Conservation (phyloP, 352 stramenopile genomes). For the Phytophthora sp. region DNA sequence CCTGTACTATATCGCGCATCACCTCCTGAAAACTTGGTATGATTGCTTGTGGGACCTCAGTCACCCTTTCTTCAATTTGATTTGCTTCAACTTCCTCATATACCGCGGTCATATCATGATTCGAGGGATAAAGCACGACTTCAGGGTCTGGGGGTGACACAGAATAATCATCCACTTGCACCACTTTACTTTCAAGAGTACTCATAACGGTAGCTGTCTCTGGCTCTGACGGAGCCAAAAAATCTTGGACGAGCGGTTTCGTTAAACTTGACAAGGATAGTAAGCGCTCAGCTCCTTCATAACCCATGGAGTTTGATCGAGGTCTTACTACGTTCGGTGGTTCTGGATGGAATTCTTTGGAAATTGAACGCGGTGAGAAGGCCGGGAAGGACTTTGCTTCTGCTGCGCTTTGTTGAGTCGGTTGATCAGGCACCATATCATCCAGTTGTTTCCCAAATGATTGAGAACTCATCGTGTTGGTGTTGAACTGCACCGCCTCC, state of each 20-base stretch:
- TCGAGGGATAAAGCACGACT: constrained; percentile 19
- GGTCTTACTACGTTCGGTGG: background rate
- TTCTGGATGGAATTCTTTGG: background rate
- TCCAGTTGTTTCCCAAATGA: background rate
- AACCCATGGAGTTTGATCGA: constrained; percentile 21
- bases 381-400: no score
- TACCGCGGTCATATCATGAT: background rate
- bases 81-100: background rate
- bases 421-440: background rate
- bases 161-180: background rate
- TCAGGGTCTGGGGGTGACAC: constrained; percentile 9
- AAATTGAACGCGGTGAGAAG: background rate
- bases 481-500: background rate
- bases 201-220: background rate
- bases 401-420: background rate
- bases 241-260: constrained; percentile 14
- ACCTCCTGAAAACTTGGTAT: background rate
- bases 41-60: background rate
- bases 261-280: constrained; percentile 1
- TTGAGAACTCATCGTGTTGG: background rate
- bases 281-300: constrained; percentile 5
- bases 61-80: background rate
- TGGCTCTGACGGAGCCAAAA: constrained; percentile 5
- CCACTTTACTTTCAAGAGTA: background rate
- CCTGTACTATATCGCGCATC: no score